Conservation (phyloP, 1,139 yeast genomes). For the Hemisphaericaspora lyxosophila region DNA sequence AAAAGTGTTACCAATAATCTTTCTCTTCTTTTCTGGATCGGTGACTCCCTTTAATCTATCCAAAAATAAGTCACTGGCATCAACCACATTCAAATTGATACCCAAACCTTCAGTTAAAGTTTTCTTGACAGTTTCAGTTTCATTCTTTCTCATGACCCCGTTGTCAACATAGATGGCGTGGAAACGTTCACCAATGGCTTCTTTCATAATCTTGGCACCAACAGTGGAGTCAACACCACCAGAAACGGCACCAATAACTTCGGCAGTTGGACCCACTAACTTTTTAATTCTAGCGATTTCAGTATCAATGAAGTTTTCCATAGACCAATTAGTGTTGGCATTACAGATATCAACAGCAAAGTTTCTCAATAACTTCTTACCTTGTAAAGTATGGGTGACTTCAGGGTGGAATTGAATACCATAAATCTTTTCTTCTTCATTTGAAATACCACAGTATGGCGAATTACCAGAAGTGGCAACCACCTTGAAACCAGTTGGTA, state of each 20-base stretch:
- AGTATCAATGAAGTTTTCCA: constrained; percentile 96
- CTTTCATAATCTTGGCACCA: constrained; percentile 97
- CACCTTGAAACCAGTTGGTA: constrained; percentile 85
- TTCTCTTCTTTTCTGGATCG: constrained; percentile 98
- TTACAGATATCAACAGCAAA: constrained; percentile 90
- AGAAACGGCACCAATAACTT: constrained; percentile 98
- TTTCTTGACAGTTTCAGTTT: constrained; percentile 82
- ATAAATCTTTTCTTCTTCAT: constrained; percentile 69
- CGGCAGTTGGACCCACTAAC: constrained; percentile 95
- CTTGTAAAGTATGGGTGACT: constrained; percentile 93
- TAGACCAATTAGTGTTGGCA: constrained; percentile 90
- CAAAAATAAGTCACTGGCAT: constrained; percentile 89
- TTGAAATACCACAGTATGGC: constrained; percentile 91
- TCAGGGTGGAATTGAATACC: constrained; percentile 99
- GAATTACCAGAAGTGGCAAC: constrained; percentile 94
- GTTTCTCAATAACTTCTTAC: constrained; percentile 82
- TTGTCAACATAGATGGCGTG: constrained; percentile 98
- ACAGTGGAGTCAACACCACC: constrained; percentile 99
- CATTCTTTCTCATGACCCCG: constrained; percentile 95
- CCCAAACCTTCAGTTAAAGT: constrained; percentile 92
- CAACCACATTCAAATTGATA: constrained; percentile 90
- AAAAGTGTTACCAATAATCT: constrained; percentile 96
- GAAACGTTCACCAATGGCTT: constrained; percentile 98
- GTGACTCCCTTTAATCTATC: constrained; percentile 87
- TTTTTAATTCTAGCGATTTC: constrained; percentile 90